Evolutionary conservation across 2,329 filamentous ascomycete species (phyloP), one percentile per base, ranked within the genome.

Genomic region (Penicillium crustosum): DNA sequence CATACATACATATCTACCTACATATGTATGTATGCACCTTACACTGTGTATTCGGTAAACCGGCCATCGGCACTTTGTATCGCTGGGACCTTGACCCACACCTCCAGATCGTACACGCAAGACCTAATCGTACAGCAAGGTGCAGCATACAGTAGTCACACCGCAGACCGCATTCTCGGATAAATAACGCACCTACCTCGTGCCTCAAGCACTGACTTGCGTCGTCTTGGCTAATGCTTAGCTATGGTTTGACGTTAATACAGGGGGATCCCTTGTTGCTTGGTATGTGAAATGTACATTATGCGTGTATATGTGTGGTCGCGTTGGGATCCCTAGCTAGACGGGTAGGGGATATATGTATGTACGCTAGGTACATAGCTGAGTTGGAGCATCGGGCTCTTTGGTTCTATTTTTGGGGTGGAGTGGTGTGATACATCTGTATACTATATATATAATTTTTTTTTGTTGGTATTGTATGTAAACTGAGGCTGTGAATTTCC

Each of bases 171-270:
- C 51, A 54, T 31, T 21, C 10, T 42, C 21, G 52, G 25, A 49
- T 33, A 19, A 36, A 49, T 33, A 12, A 27, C 25, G 19, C 51
- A 27, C 19, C n/a, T 23, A 49, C 48, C 33, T 38, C 29, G 29
- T 12, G 27, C 8, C 13, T 31, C 17, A 41, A 41, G 41, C 42
- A 41, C 33, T 35, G 48, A 27, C 27, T 27, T 47, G 41, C 35
- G 29, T 38, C 5, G 29, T 45, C 54, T 57, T 57, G 54, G 54
- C 54, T 53, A 53, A 53, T 53, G 54, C 54, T 57, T 57, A 57
- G 54, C 54, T 42, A 25, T 41, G 13, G n/a, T 19, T 17, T 39
- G 15, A 10, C 10, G 15, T 9, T 33, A 10, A 7, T 15, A 36
- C 35, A 23, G 41, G 54, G 50, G 21, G 21, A 4, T 23, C n/a